Evolutionary conservation across 352 stramenopile genomes (phyloP), one percentile per base, ranked within the genome.

Genomic region (Pythium rhizo-oryzae): DNA sequence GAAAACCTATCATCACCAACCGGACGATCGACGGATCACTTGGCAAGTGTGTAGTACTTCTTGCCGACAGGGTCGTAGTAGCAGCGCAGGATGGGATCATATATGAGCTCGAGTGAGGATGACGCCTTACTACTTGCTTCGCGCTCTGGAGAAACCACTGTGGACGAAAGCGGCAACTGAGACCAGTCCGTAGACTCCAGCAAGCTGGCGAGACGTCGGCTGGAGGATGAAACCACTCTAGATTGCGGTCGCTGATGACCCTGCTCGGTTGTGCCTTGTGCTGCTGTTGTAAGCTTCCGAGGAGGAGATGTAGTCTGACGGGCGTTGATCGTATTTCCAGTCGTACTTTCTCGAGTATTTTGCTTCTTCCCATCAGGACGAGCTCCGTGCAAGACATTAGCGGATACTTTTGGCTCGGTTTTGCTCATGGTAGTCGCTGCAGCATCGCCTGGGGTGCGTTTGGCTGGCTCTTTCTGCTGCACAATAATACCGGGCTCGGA

Each of bases 21-120:
- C 16, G 28, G 11, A 43, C 37, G 37, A 43, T 9, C 6, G 28
- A 33, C 28, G 28, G 28, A 13, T 60, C 28, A 73, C 28, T 68
- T 74, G n/a, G 61, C 67, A 1, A 74, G 62, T 9, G 85, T 73
- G 62, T 97, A 96, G 73, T 97, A 96, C 74, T 95, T 96, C 58
- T 93, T 91, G 41, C 71, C 76, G 21, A 91, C 66, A 0, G 86
- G 86, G 63, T 95, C 89, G 57, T 86, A 91, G 74, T 96, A 97
- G 62, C 89, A 97, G 19, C 85, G 77, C 70, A 96, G 55, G 39
- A 93, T 78, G 33, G 89, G 85, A 37, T 97, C 87, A 59, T 94
- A 97, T 35, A 97, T 75, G 49, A 97, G 68, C 56, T 97, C 89
- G 58, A 96, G 56, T 41, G 77, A 74, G 3, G 70, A 70, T 52